Conservation (phyloP, 805 yeast species). For the Metschnikowia noctiluminum region DNA sequence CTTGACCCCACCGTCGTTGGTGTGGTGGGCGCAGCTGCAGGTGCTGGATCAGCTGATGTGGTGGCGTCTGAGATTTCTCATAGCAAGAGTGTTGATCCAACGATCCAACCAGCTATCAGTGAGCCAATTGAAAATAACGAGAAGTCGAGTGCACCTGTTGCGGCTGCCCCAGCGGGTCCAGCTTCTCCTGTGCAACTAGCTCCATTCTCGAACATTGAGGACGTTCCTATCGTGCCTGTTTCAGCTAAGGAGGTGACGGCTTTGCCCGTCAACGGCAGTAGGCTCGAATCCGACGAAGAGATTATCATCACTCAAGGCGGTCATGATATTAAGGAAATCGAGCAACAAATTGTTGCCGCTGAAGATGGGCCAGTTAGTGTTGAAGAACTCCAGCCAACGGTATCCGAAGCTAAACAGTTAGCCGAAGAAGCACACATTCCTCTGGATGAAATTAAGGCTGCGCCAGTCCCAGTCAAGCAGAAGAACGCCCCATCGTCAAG, state of each 20-base stretch:
- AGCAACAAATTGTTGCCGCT: constrained; percentile 32
- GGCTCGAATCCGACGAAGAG: constrained; percentile 29
- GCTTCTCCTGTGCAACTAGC: constrained; percentile 5
- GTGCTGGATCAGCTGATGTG: constrained; percentile 6
- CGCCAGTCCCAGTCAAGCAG: constrained; percentile 5
- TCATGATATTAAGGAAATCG: constrained; percentile 25
- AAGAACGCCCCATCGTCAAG: constrained; percentile 8
- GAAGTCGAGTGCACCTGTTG: background rate
- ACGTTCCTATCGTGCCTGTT: constrained; percentile 3
- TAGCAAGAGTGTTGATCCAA: constrained; percentile 7
- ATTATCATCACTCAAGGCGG: constrained; percentile 41
- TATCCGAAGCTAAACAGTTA: constrained; percentile 35
- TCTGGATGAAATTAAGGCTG: constrained; percentile 10
- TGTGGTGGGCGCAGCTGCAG: constrained; percentile 17
- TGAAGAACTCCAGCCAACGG: constrained; percentile 42
- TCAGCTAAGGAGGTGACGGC: constrained; percentile 19
- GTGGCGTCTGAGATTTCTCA: background rate
- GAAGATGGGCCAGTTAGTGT: constrained; percentile 36
- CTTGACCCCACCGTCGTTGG: constrained; percentile 19
- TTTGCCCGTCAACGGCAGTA: constrained; percentile 15
- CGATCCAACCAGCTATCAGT: constrained; percentile 11
- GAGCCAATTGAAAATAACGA: constrained; percentile 10
- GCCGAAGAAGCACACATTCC: constrained; percentile 31
- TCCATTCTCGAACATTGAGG: constrained; percentile 4
- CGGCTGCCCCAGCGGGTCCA: background rate